Percentiles rank a stretch among this genome's conserved stretches.
Evolutionary conservation across 2,329 filamentous ascomycete genomes (phyloP).

Genomic region (Keithomyces neogunnii): DNA sequence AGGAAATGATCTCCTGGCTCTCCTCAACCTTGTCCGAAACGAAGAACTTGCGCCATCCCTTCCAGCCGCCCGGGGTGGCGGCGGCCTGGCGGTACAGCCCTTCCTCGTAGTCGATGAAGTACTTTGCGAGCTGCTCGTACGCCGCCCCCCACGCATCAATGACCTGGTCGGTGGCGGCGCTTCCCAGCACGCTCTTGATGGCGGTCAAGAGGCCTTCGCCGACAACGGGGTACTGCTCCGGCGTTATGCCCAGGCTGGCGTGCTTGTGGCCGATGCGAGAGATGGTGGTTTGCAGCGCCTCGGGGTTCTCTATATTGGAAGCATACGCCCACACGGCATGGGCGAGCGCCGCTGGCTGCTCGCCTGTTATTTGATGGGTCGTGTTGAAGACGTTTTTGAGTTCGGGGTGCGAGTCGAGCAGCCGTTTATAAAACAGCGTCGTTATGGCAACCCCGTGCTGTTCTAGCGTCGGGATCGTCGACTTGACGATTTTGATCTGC

Average conservation of each 20-base stretch:
- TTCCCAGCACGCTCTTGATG: slow-evolving; percentile 55
- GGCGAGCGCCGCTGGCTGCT: slow-evolving; percentile 16
- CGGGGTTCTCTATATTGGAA: slow-evolving; percentile 49
- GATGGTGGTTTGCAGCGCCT: slow-evolving; percentile 17
- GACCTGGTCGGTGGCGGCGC: slow-evolving; percentile 51
- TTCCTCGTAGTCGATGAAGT: slow-evolving; percentile 56
- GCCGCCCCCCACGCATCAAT: slow-evolving; percentile 58
- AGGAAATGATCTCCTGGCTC: slow-evolving; percentile 56
- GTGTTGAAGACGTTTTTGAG: slow-evolving; percentile 59
- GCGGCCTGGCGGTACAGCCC: slow-evolving; percentile 44
- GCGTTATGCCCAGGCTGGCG: slow-evolving; percentile 53
- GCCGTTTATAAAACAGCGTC: slow-evolving; percentile 56
- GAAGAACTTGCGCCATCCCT: slow-evolving; percentile 55
- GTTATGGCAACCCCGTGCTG: slow-evolving; percentile 58
- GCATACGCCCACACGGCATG: slow-evolving; percentile 54
- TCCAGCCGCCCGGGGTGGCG: slow-evolving; percentile 38
- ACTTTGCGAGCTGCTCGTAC: slow-evolving; percentile 60
- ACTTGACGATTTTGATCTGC: slow-evolving; percentile 54
- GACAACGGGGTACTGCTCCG: slow-evolving; percentile 59
- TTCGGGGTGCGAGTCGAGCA: slow-evolving; percentile 53
- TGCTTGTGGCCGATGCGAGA: slow-evolving; percentile 57
- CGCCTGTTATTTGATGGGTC: slow-evolving; percentile 15
- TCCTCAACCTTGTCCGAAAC: slow-evolving; percentile 54
- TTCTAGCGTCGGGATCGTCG: slow-evolving; percentile 50
- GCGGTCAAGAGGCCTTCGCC: slow-evolving; percentile 56